These are phyloP conservation scores for Fraxinus quadrangulata DNA, from an alignment of 257 asterid species.

Conservation along the genomic window DNA sequence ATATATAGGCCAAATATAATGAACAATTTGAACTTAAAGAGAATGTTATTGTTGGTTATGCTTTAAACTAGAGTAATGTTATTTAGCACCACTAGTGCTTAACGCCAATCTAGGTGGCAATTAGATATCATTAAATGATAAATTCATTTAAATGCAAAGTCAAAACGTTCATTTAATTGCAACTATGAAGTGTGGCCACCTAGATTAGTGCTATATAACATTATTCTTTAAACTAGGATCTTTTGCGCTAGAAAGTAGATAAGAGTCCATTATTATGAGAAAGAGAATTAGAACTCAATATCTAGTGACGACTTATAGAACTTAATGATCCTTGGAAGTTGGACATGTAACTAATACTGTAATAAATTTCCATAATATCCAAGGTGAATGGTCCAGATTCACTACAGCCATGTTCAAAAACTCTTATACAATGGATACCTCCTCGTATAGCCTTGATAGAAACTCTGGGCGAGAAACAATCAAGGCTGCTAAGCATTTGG, in stretches of 20 bases:
- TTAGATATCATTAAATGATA: no score
- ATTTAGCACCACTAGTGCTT: no score
- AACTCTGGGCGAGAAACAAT: slow-evolving; percentile 98
- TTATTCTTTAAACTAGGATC: background rate
- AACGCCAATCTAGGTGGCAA: no score
- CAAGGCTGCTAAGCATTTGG: slow-evolving; percentile 89
- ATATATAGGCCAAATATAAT: background rate
- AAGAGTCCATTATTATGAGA: background rate
- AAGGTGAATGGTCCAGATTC: slow-evolving; percentile 6
- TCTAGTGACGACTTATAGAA: slow-evolving; percentile 7
- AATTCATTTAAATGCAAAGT: no score
- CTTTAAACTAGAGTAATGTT: background rate
- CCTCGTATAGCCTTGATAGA: slow-evolving; percentile 86
- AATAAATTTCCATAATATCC: slow-evolving; percentile 18
- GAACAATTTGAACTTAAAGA: background rate
- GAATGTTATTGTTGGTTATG: background rate
- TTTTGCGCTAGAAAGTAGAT: background rate
- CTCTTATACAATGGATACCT: slow-evolving; percentile 45
- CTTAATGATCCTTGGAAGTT: slow-evolving; percentile 8
- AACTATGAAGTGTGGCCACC: no score
- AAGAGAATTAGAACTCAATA: slow-evolving; percentile 4
- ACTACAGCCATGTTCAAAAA: background rate
- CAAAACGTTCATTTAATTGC: no score
- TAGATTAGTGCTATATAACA: no score
- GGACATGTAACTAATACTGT: background rate